These are phyloP conservation scores for Vitis riparia DNA, from an alignment of 164 flowering plant genomes.

Conservation along the genomic window DNA sequence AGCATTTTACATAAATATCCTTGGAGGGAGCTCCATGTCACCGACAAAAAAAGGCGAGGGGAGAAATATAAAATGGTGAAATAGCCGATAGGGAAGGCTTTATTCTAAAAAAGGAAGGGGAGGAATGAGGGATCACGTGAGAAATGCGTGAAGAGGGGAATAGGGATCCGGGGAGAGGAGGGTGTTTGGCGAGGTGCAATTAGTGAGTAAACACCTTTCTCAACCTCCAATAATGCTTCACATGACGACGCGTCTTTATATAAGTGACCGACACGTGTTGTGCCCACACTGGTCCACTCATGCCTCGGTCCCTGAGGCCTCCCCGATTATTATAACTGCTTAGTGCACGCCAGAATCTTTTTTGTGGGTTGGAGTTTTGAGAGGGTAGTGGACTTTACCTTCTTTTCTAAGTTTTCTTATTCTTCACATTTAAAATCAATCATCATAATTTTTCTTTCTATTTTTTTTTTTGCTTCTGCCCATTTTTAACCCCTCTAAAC, in stretches of 20 bases:
- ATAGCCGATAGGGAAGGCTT: no score
- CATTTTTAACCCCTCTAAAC: slow-evolving; percentile 1
- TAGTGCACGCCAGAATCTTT: slow-evolving; percentile 62
- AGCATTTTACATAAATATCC: no score
- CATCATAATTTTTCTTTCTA: background rate
- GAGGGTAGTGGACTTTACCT: slow-evolving; percentile 20
- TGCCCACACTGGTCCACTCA: slow-evolving; percentile 8
- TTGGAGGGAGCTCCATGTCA: no score
- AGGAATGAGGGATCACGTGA: background rate
- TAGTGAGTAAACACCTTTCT: slow-evolving; percentile 30
- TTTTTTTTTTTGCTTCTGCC: background rate
- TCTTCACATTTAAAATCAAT: background rate
- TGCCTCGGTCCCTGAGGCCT: slow-evolving; percentile 26
- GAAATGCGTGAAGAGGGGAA: background rate
- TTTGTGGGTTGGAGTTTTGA: slow-evolving; percentile 10
- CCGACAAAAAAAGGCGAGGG: no score
- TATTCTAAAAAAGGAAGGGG: no score
- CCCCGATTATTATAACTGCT: slow-evolving; percentile 22
- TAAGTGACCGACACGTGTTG: slow-evolving; percentile 27
- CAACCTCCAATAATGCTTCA: slow-evolving; percentile 50
- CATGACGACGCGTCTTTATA: slow-evolving; percentile 53
- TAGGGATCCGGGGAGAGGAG: no score
- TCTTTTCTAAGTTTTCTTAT: slow-evolving; percentile 26
- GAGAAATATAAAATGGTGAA: no score
- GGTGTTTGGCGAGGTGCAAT: slow-evolving; percentile 10